These are phyloP conservation scores for Canavalia ensiformis DNA, from an alignment of 306 rosid genomes.

Conservation along the genomic window DNA sequence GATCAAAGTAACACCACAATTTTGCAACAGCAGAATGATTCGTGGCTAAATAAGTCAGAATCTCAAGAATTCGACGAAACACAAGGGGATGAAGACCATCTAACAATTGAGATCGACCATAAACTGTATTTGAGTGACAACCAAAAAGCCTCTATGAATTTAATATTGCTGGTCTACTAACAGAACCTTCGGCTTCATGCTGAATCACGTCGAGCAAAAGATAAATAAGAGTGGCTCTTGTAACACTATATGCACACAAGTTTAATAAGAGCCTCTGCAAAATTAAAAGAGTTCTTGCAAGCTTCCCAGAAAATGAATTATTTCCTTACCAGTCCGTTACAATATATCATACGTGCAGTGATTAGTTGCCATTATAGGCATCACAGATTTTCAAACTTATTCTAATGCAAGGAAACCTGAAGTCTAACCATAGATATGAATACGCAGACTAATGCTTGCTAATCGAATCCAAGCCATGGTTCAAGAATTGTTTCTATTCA, in stretches of 20 bases:
- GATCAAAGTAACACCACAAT: constrained; percentile 80
- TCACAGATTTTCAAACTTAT: too few species aligned
- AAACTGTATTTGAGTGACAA: constrained; percentile 90
- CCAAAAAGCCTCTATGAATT: constrained; percentile 88
- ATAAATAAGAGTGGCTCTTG: constrained; percentile 64
- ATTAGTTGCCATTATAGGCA: too few species aligned
- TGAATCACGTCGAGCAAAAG: constrained; percentile 86
- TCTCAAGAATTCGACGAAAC: constrained; percentile 83
- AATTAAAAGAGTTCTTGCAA: not conserved
- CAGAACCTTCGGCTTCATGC: constrained; percentile 82
- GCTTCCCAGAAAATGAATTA: too few species aligned
- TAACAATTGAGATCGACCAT: constrained; percentile 88
- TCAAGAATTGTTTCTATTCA: too few species aligned
- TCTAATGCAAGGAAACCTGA: too few species aligned
- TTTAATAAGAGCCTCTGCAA: constrained; percentile 93
- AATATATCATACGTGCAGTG: too few species aligned
- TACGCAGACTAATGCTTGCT: too few species aligned
- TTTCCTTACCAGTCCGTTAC: too few species aligned
- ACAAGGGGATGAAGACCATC: constrained; percentile 60
- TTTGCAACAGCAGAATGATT: constrained; percentile 91
- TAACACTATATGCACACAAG: constrained; percentile 60
- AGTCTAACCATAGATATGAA: too few species aligned
- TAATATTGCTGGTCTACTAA: constrained; percentile 43
- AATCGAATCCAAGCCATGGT: too few species aligned
- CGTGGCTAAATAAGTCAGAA: constrained; percentile 83